Conservation (phyloP, 345 rosid genomes). For the Nephelium lappaceum region DNA sequence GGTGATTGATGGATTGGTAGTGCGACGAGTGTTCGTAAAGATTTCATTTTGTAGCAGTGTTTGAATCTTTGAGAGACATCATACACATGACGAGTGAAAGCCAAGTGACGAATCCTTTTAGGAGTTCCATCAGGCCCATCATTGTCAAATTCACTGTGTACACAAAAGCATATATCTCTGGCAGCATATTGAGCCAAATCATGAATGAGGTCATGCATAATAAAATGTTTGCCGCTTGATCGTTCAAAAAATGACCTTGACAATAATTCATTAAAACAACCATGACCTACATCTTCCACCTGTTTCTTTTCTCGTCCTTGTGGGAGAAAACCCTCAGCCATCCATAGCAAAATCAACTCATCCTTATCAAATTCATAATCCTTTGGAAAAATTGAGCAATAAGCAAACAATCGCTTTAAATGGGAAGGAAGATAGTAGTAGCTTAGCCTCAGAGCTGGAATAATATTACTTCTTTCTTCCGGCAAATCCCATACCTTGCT, state of each 20-base stretch:
- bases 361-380: slow-evolving; percentile 1
- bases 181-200: neutral
- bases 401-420: slow-evolving; percentile 9
- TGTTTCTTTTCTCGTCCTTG: neutral
- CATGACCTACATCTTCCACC: neutral
- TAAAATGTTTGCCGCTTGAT: neutral
- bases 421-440: slow-evolving; percentile 5
- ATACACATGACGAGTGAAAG: neutral
- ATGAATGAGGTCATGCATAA: slow-evolving; percentile 18
- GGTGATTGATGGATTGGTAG: neutral
- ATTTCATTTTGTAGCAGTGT: neutral
- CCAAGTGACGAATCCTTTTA: neutral
- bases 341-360: slow-evolving; percentile 11
- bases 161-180: neutral
- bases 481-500: slow-evolving; percentile 12
- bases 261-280: neutral
- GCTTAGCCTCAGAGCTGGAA: slow-evolving; percentile 14
- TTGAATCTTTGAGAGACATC: neutral
- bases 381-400: neutral
- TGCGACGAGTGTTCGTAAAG: neutral
- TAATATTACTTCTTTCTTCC: neutral
- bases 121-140: neutral
- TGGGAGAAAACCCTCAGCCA: slow-evolving; percentile 14
- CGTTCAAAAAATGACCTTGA: slow-evolving; percentile 13
- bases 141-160: neutral